phyloP scores from a whole-genome alignment of 352 stramenopile genomes.

The Pythium angustatum region DNA sequence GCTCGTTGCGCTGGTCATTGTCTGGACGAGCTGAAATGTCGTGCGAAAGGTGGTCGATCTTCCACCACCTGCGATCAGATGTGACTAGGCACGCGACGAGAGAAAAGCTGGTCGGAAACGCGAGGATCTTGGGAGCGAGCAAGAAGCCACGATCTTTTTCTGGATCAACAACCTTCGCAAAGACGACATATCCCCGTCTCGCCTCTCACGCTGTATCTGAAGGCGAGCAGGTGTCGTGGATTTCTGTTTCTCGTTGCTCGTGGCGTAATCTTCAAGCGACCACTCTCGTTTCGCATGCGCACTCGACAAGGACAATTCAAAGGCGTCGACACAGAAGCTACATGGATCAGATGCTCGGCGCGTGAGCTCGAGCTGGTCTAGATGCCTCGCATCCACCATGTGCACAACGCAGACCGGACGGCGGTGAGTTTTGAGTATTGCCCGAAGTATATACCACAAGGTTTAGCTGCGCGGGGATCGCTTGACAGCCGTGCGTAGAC shows the following conservation, averaged over 20 bases:
- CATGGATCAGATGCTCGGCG: not conserved
- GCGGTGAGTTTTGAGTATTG: slow-evolving; percentile 5
- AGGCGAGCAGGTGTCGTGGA: not conserved
- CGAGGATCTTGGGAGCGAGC: not conserved
- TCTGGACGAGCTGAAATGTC: no score
- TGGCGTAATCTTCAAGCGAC: slow-evolving; percentile 14
- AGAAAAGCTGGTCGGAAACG: not conserved
- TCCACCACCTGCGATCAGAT: no score
- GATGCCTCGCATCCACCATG: no score
- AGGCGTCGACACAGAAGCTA: not conserved
- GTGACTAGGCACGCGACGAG: no score
- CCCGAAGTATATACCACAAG: no score
- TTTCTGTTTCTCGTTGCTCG: slow-evolving; percentile 5
- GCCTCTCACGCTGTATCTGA: slow-evolving; percentile 7
- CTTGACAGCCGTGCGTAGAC: not conserved
- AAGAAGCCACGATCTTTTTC: not conserved
- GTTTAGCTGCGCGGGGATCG: no score
- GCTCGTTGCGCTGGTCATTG: no score
- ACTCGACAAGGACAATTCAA: slow-evolving; percentile 8
- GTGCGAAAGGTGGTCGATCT: no score
- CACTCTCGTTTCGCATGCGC: slow-evolving; percentile 9
- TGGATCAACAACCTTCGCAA: slow-evolving; percentile 14
- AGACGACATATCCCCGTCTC: slow-evolving; percentile 18
- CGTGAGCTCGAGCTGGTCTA: slow-evolving; percentile 4
- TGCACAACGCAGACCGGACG: slow-evolving; percentile 11